phyloP scores from a whole-genome alignment of 1,139 yeast genomes.

The Debaryomycetaceae sp. region DNA sequence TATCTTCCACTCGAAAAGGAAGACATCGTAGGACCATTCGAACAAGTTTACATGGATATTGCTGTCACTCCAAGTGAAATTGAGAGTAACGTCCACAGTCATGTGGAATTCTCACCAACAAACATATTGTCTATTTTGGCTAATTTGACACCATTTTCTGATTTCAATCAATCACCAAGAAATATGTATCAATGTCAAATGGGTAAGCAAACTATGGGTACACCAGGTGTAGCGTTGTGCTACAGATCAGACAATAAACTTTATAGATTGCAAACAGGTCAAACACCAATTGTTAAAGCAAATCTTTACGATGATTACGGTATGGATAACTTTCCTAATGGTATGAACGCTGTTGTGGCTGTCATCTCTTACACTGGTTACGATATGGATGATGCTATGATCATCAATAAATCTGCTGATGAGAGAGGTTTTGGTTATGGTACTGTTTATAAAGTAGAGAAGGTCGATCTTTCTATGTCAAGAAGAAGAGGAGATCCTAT shows the following conservation, averaged over 20 bases:
- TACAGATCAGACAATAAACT: constrained; percentile 95
- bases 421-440: constrained; percentile 99
- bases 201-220: constrained; percentile 99
- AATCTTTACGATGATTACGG: constrained; percentile 93
- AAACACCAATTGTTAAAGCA: constrained; percentile 96
- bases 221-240: constrained; percentile 92
- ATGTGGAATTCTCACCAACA: constrained; percentile 93
- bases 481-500: constrained; percentile 94
- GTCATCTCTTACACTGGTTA: constrained; percentile 98
- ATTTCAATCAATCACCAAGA: constrained; percentile 98
- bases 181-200: constrained; percentile 99
- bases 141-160: constrained; percentile 95
- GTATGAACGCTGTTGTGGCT: constrained; percentile 97
- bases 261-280: constrained; percentile 91
- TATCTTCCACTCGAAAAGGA: constrained; percentile 79
- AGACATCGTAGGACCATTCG: constrained; percentile 95
- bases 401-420: constrained; percentile 91
- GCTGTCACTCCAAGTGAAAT: constrained; percentile 96
- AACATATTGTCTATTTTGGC: constrained; percentile 92
- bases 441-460: constrained; percentile 91
- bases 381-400: constrained; percentile 99
- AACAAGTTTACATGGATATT: constrained; percentile 93
- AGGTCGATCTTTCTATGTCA: constrained; percentile 72
- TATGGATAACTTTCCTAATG: constrained; percentile 97
- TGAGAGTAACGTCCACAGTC: constrained; percentile 75